phyloP scores from a whole-genome alignment of 345 rosid genomes.

The Raphanus raphanistrum region DNA sequence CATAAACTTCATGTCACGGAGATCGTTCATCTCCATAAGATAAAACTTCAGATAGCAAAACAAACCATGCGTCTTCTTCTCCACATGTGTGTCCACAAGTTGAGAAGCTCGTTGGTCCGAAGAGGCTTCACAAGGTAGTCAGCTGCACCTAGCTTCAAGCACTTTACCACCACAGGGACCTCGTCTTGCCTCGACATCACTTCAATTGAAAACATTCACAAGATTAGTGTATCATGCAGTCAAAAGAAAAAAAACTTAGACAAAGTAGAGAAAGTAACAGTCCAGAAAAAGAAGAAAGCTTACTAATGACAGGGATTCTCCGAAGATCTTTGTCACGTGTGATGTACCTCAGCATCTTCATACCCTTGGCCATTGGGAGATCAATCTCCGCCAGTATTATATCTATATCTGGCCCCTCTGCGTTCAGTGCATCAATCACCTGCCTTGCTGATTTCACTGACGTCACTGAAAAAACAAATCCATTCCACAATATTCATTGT shows the following conservation, averaged over 20 bases:
- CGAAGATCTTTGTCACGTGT: slow-evolving; percentile 74
- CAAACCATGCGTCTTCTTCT: slow-evolving; percentile 57
- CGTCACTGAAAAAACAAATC: slow-evolving; percentile 55
- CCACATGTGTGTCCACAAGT: slow-evolving; percentile 93
- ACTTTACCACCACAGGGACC: slow-evolving; percentile 75
- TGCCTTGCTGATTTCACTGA: slow-evolving; percentile 90
- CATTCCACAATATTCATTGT: neutral
- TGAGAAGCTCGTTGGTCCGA: slow-evolving; percentile 71
- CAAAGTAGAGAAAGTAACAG: too few species aligned
- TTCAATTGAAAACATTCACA: slow-evolving; percentile 29
- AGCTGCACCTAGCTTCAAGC: slow-evolving; percentile 84
- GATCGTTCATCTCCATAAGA: neutral
- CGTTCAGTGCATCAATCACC: slow-evolving; percentile 93
- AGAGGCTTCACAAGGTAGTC: slow-evolving; percentile 91
- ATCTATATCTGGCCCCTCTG: slow-evolving; percentile 94
- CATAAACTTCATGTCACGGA: neutral
- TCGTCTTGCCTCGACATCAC: slow-evolving; percentile 92
- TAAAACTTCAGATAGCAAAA: slow-evolving; percentile 27
- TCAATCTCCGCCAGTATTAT: slow-evolving; percentile 94
- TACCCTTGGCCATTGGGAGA: slow-evolving; percentile 93
- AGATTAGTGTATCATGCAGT: neutral
- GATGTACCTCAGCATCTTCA: slow-evolving; percentile 93
- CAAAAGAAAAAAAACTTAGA: neutral
- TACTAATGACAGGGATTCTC: slow-evolving; percentile 96
- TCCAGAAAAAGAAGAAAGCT: slow-evolving; percentile 29